These are phyloP conservation scores for Pogostemon cablin DNA, from an alignment of 257 asterid species.

Conservation along the genomic window DNA sequence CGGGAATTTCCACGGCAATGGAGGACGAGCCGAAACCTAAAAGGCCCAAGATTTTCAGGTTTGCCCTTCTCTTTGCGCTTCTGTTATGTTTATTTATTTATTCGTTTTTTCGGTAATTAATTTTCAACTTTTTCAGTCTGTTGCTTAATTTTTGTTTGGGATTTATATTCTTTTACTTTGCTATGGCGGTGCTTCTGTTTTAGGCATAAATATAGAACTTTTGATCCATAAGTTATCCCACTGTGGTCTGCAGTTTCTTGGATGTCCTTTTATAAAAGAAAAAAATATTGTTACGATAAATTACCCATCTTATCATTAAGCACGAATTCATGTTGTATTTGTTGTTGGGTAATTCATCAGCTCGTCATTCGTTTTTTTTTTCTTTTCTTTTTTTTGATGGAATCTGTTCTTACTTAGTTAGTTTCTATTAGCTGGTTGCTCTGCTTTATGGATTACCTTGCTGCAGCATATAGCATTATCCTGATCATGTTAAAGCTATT, in stretches of 20 bases:
- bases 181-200: not conserved
- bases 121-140: not conserved
- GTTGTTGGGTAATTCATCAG: constrained; percentile 21
- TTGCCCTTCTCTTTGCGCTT: not conserved
- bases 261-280: not conserved
- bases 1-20: constrained; percentile 40
- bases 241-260: constrained; percentile 20
- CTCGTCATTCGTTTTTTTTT: not conserved
- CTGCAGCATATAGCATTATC: constrained; percentile 9
- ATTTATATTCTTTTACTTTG: not conserved
- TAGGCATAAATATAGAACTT: constrained; percentile 34
- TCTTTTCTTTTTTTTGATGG: constrained; percentile 1
- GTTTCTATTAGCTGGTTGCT: constrained; percentile 3
- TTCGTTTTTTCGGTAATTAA: not conserved
- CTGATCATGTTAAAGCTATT: constrained; percentile 7
- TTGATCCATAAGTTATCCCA: constrained; percentile 25
- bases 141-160: not conserved
- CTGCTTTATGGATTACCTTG: constrained; percentile 3
- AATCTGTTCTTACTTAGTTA: not conserved
- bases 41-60: constrained; percentile 66
- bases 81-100: not conserved
- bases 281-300: not conserved
- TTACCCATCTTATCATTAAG: not conserved
- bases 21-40: constrained; percentile 52
- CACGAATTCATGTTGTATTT: not conserved